phyloP scores from a whole-genome alignment of 768 basidiomycete species.

The Hygrophorus russula region DNA sequence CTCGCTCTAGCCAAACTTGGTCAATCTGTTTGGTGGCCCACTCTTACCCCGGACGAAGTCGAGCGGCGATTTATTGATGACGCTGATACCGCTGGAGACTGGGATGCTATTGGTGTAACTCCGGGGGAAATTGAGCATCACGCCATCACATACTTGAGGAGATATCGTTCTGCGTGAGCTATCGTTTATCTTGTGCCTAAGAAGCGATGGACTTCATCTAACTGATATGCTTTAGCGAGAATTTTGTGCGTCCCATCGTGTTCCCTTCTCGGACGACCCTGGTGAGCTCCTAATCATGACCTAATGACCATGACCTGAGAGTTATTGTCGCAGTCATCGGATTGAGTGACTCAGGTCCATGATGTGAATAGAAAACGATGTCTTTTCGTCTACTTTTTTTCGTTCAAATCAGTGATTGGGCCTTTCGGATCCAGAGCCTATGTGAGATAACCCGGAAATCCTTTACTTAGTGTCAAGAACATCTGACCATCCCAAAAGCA shows the following conservation, averaged over 20 bases:
- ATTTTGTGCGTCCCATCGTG: conserved; percentile 57
- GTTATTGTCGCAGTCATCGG: too few species aligned
- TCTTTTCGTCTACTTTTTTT: background rate
- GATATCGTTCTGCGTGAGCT: conserved; percentile 82
- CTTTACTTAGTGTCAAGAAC: too few species aligned
- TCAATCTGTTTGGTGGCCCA: conserved; percentile 85
- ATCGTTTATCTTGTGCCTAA: conserved; percentile 1
- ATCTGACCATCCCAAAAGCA: too few species aligned
- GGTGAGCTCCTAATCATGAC: background rate
- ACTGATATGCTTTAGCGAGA: conserved; percentile 30
- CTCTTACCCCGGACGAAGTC: conserved; percentile 85
- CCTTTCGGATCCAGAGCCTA: too few species aligned
- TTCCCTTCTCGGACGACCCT: conserved; percentile 39
- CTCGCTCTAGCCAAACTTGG: conserved; percentile 46
- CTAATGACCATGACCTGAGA: too few species aligned
- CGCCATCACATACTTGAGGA: conserved; percentile 82
- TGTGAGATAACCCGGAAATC: too few species aligned
- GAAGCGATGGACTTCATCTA: background rate
- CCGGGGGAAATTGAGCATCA: conserved; percentile 79
- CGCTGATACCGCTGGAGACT: conserved; percentile 59
- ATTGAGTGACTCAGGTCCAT: background rate
- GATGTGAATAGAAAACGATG: background rate
- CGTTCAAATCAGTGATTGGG: background rate
- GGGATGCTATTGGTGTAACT: conserved; percentile 70
- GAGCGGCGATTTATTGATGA: conserved; percentile 82